Evolutionary conservation across 139 green algal species (phyloP).

Genomic region (Tetradesmus obliquus): DNA sequence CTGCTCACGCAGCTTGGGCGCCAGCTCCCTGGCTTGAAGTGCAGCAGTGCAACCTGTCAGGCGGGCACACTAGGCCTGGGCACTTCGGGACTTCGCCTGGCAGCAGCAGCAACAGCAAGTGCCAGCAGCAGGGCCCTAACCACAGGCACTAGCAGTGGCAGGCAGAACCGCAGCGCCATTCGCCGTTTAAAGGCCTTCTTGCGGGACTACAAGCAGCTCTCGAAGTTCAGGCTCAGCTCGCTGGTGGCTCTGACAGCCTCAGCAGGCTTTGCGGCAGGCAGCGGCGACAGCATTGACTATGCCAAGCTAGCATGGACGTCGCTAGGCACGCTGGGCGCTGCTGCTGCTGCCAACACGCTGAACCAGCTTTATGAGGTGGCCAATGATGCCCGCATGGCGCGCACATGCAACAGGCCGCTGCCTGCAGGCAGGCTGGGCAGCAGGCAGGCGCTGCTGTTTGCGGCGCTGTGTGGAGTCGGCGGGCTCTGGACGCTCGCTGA

Average conservation of each 20-base stretch:
- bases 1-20: slow-evolving; percentile 10
- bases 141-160: neutral
- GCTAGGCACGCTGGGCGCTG: slow-evolving; percentile 88
- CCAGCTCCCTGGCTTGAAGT: neutral
- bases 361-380: slow-evolving; percentile 96
- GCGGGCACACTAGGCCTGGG: neutral
- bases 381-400: slow-evolving; percentile 89
- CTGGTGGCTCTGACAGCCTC: slow-evolving; percentile 92
- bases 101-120: slow-evolving; percentile 17
- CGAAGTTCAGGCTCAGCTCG: slow-evolving; percentile 87
- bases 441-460: slow-evolving; percentile 87
- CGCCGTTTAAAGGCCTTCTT: slow-evolving; percentile 50
- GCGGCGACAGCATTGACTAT: slow-evolving; percentile 77
- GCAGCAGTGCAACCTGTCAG: neutral
- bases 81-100: neutral
- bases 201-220: slow-evolving; percentile 87
- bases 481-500: slow-evolving; percentile 80
- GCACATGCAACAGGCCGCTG: slow-evolving; percentile 93
- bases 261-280: slow-evolving; percentile 89
- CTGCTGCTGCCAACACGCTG: slow-evolving; percentile 94
- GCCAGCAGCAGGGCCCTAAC: neutral
- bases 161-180: neutral
- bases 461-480: slow-evolving; percentile 66
- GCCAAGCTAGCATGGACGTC: slow-evolving; percentile 81
- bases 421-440: slow-evolving; percentile 82